Evolutionary conservation across 202 grass and related monocot genomes (phyloP).

Genomic region (Carex sylvatica): DNA sequence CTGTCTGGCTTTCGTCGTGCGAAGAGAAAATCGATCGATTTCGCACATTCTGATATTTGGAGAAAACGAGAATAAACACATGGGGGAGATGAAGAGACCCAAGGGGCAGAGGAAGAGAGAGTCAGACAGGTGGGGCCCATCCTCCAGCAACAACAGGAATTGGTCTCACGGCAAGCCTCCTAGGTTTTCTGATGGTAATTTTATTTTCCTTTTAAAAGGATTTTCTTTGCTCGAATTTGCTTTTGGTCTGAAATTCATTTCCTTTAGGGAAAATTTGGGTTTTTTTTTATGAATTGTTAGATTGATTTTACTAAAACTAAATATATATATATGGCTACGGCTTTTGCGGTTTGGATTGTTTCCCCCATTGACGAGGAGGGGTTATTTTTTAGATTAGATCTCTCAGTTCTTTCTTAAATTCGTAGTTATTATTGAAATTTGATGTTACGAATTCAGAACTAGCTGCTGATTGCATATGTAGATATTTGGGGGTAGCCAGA

Average conservation of each 20-base stretch:
- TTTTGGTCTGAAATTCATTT: not conserved
- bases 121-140: constrained; percentile 16
- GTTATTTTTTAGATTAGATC: not conserved
- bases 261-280: not conserved
- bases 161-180: constrained; percentile 10
- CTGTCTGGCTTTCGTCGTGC: not conserved
- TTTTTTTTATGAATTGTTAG: not conserved
- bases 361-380: not conserved
- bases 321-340: not conserved
- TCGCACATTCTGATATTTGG: not conserved
- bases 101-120: constrained; percentile 16
- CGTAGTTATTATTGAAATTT: not conserved
- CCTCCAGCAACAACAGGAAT: not conserved
- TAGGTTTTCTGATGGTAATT: constrained; percentile 18
- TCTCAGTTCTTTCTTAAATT: not conserved
- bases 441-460: not conserved
- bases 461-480: not conserved
- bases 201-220: not conserved
- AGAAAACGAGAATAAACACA: not conserved
- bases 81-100: constrained; percentile 15
- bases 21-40: not conserved
- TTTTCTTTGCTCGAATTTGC: not conserved
- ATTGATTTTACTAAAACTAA: not conserved
- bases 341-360: not conserved
- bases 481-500: not conserved